Evolutionary conservation across 768 basidiomycete species (phyloP).

Genomic region (Xanthoconium purpureum): DNA sequence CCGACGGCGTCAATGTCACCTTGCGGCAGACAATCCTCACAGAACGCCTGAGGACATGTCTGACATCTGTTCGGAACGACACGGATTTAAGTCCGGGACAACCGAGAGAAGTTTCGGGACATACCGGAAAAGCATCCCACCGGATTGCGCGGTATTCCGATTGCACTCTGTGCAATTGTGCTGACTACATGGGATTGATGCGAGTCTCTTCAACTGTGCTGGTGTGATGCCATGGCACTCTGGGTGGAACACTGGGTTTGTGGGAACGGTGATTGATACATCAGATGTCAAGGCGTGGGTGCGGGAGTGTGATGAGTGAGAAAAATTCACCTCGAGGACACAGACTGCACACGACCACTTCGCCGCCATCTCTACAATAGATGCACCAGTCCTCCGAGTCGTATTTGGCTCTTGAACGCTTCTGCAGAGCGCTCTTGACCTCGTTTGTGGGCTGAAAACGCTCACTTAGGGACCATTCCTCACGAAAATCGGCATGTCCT

Average conservation of each 20-base stretch:
- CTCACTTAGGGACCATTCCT: conserved; percentile 2
- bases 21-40: conserved; percentile 56
- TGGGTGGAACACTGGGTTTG: conserved; percentile 48
- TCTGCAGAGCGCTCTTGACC: conserved; percentile 22
- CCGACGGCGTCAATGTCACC: conserved; percentile 52
- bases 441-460: conserved; percentile 13
- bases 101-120: neutral
- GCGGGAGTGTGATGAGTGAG: neutral
- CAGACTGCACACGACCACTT: conserved; percentile 42
- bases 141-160: conserved; percentile 43
- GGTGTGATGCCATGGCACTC: conserved; percentile 42
- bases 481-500: neutral
- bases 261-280: neutral
- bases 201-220: conserved; percentile 27
- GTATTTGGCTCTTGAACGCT: conserved; percentile 36
- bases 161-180: conserved; percentile 47
- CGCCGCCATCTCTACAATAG: conserved; percentile 57
- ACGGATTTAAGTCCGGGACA: conserved; percentile 2
- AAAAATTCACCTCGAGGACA: conserved; percentile 53
- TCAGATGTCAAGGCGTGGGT: conserved; percentile 1
- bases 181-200: conserved; percentile 42
- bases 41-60: conserved; percentile 57
- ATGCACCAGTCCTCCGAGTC: conserved; percentile 61
- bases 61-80: conserved; percentile 41
- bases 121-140: conserved; percentile 60